These are phyloP conservation scores for Malus fusca DNA, from an alignment of 306 rosid genomes.

Conservation along the genomic window DNA sequence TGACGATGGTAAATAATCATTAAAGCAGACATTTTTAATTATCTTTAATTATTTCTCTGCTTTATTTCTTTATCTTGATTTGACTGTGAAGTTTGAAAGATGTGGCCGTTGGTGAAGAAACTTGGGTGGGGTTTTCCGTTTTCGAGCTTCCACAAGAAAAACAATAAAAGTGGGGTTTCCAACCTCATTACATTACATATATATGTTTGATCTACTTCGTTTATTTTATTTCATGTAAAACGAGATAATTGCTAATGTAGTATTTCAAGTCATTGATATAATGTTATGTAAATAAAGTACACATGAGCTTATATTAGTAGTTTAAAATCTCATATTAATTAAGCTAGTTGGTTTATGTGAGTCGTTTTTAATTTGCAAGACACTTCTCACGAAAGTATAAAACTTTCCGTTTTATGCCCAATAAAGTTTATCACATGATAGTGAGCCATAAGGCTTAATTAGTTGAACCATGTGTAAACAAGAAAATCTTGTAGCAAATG, in stretches of 20 bases:
- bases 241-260: not conserved
- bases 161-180: too few relatives aligned
- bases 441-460: too few relatives aligned
- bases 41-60: not conserved
- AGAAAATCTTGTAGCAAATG: too few relatives aligned
- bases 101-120: slow-evolving; percentile 9
- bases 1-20: slow-evolving; percentile 27
- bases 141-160: too few relatives aligned
- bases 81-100: slow-evolving; percentile 3
- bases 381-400: too few relatives aligned
- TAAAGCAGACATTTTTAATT: slow-evolving; percentile 10
- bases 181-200: not conserved
- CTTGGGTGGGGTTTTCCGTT: not conserved
- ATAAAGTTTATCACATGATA: not conserved
- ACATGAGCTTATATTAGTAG: not conserved
- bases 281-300: too few relatives aligned
- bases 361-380: too few relatives aligned
- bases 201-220: not conserved
- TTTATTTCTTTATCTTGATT: not conserved
- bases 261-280: not conserved
- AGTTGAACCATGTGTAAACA: not conserved
- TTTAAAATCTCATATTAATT: too few relatives aligned
- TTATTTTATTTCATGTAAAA: too few relatives aligned
- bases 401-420: not conserved
- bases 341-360: too few relatives aligned